Conservation (phyloP, 345 rosid species). For the Salix caprea region DNA sequence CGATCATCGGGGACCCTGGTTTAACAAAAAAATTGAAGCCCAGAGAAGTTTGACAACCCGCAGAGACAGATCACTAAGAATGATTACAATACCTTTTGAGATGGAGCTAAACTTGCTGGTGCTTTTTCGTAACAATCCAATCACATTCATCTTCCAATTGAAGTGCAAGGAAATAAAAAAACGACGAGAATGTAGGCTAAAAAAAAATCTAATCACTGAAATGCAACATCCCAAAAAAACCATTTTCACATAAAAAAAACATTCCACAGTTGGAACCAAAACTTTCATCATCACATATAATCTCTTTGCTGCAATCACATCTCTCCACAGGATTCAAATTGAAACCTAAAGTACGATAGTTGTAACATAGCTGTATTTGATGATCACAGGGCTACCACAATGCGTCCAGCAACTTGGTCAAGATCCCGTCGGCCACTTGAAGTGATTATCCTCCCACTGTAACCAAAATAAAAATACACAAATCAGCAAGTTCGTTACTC, state of each 20-base stretch:
- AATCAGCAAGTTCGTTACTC: neutral
- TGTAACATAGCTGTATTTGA: neutral
- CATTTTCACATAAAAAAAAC: conserved; percentile 8
- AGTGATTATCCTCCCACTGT: conserved; percentile 29
- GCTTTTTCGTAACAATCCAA: neutral
- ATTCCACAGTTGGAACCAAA: conserved; percentile 9
- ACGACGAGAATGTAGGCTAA: neutral
- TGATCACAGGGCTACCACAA: conserved; percentile 27
- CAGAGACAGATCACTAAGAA: no score
- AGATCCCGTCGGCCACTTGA: conserved; percentile 35
- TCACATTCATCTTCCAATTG: neutral
- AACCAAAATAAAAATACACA: neutral
- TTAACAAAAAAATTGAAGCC: no score
- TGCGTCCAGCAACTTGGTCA: conserved; percentile 37
- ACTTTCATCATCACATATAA: conserved; percentile 2
- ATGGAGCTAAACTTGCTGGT: no score
- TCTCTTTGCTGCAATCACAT: neutral
- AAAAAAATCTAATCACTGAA: neutral
- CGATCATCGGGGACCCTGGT: no score
- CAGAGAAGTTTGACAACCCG: no score
- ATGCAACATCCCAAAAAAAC: neutral
- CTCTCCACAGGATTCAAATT: neutral
- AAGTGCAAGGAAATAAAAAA: neutral
- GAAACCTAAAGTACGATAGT: neutral
- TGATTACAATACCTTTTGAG: no score